Base-by-base conservation (phyloP, 768 basidiomycete genomes). In the Crepidotus variabilis region DNA sequence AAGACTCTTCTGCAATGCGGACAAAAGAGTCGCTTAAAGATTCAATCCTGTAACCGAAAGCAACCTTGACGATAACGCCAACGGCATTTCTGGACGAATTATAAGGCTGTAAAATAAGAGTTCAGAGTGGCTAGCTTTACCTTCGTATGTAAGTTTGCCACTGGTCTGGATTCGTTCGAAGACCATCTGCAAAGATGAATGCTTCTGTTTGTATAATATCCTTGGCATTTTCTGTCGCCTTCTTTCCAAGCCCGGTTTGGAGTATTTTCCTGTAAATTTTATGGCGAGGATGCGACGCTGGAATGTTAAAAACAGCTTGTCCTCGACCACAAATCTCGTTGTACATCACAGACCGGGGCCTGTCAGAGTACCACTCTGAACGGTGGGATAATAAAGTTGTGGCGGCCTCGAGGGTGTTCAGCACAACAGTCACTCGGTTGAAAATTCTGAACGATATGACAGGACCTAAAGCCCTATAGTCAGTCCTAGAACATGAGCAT, bases 281-380 rank as follows among this genome's bases (percentile, higher is more conserved):
- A 57, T 79, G 72, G 28, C 74, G 67, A 1, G 65, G 54, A 55
- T 78, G 63, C 8, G 66, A 63, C 1, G 76, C 72, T 9, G 76
- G 73, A 8, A 80, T 75, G 51, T 77, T 77, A 67, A 80, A 77
- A 9, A 79, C 68, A 0, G 74, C 59, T 54, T 71, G 63, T 28
- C 72, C 73, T 9, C 78, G 74, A 20, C 68, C 75, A 54, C 76
- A 77, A 23, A 81, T 67, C 6, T 72, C 72, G 51, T 73, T 67
- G 57, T 69, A 76, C 75, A 80, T 78, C 68, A 72, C 73, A 6
- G 69, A 69, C 51, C 68, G 69, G 2, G 82, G 83, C 7, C 83
- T 76, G 57, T 83, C 82, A 5, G 83, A 84, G 59, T 85, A 86
- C 33, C 79, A 77, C 46, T 65, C 67, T 24, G 80, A 76, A 20